Conservation (phyloP, 345 rosid species). For the Passiflora organensis region DNA sequence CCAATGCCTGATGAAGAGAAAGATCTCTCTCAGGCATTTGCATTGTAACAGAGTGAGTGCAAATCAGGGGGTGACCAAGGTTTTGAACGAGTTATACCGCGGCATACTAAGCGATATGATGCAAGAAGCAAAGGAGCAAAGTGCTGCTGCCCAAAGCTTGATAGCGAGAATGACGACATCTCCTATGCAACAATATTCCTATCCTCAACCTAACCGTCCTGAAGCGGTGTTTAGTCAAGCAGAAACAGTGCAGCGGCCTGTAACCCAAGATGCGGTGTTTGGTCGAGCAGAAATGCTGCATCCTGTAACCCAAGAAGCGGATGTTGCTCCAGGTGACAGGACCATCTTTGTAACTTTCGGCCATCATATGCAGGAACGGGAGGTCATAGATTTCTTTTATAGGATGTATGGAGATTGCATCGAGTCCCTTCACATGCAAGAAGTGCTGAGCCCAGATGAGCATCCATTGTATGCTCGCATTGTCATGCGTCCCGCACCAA, state of each 20-base stretch:
- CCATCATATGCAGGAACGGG: conserved; percentile 45
- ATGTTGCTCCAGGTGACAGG: conserved; percentile 34
- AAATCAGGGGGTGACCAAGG: conserved; percentile 20
- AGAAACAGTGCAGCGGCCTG: too few relatives aligned
- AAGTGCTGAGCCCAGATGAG: conserved; percentile 25
- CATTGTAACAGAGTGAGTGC: conserved; percentile 18
- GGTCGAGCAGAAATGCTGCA: conserved; percentile 1
- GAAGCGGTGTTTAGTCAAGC: too few relatives aligned
- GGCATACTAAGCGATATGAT: conserved; percentile 36
- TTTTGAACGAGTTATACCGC: conserved; percentile 27
- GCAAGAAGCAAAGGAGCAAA: conserved; percentile 28
- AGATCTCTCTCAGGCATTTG: conserved; percentile 30
- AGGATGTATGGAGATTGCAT: conserved; percentile 40
- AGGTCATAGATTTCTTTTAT: conserved; percentile 40
- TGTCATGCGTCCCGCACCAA: conserved; percentile 28
- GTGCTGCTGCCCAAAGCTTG: too few relatives aligned
- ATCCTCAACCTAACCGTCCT: not conserved
- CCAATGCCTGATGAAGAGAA: conserved; percentile 19
- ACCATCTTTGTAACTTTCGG: conserved; percentile 69
- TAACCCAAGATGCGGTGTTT: too few relatives aligned
- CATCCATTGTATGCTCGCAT: conserved; percentile 50
- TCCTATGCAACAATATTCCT: conserved; percentile 1
- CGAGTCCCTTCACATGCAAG: conserved; percentile 52
- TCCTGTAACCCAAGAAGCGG: not conserved
- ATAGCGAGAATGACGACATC: conserved; percentile 1